Evolutionary conservation across 2,329 filamentous ascomycete genomes (phyloP).

Genomic region (Fusarium abutilonis): DNA sequence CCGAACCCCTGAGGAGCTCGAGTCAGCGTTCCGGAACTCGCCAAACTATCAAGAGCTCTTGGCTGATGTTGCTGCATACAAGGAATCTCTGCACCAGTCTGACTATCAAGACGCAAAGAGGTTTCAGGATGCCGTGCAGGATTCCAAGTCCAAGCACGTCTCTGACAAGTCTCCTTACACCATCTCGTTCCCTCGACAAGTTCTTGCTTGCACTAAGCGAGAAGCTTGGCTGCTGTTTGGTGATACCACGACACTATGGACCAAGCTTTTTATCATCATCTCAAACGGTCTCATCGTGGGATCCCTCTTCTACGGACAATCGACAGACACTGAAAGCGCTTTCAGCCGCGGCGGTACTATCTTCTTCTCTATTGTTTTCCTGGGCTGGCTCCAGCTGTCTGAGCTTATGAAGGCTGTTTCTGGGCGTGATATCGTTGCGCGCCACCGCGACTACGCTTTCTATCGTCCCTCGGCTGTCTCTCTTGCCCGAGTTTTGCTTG

Average conservation of each 20-base stretch:
- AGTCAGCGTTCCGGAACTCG: slow-evolving; percentile 70
- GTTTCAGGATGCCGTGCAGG: slow-evolving; percentile 73
- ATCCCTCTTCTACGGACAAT: slow-evolving; percentile 78
- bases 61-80: slow-evolving; percentile 64
- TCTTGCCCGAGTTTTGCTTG: slow-evolving; percentile 63
- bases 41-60: slow-evolving; percentile 67
- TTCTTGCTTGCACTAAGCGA: slow-evolving; percentile 72
- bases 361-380: slow-evolving; percentile 63
- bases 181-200: slow-evolving; percentile 76
- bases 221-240: slow-evolving; percentile 83
- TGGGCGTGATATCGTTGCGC: slow-evolving; percentile 68
- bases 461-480: slow-evolving; percentile 65
- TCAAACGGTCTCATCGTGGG: slow-evolving; percentile 79
- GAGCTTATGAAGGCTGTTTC: slow-evolving; percentile 82
- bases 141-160: slow-evolving; percentile 75
- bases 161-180: slow-evolving; percentile 78
- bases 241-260: slow-evolving; percentile 78
- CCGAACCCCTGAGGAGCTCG: slow-evolving; percentile 74
- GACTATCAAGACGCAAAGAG: slow-evolving; percentile 68
- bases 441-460: slow-evolving; percentile 60
- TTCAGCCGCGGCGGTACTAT: slow-evolving; percentile 62
- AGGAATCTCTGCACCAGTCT: slow-evolving; percentile 58
- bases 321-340: slow-evolving; percentile 68
- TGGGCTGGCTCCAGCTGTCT: slow-evolving; percentile 74
- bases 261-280: slow-evolving; percentile 82